These are phyloP conservation scores for Coemansia sp. DNA, from an alignment of 192 early-diverging fungal species.

Conservation along the genomic window DNA sequence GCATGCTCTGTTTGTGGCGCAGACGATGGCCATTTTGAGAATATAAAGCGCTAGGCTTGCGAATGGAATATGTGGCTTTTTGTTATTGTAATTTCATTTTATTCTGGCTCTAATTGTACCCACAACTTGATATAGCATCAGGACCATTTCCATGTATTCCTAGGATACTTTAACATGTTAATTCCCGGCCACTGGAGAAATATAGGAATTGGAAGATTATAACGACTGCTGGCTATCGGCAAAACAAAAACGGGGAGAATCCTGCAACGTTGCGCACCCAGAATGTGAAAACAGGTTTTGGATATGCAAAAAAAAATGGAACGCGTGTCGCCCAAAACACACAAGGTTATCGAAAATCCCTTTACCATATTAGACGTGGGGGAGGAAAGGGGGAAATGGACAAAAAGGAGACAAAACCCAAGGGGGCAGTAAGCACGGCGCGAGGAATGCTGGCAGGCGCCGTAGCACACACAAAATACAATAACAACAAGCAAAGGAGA, in stretches of 20 bases:
- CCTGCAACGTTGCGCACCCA: not conserved
- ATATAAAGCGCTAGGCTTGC: not conserved
- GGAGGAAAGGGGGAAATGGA: not conserved
- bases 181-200: no score
- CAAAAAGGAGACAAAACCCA: no score
- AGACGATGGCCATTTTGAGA: not conserved
- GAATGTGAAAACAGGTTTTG: not conserved
- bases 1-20: not conserved
- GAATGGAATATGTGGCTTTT: not conserved
- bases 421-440: not conserved
- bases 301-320: not conserved
- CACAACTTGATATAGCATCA: no score
- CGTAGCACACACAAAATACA: constrained; percentile 5
- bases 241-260: not conserved
- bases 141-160: no score
- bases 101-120: no score
- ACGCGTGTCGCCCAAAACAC: not conserved
- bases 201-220: not conserved
- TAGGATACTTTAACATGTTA: no score
- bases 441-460: constrained; percentile 6
- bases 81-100: not conserved
- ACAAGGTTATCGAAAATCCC: constrained; percentile 1
- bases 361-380: not conserved
- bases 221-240: not conserved
- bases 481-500: constrained; percentile 12